Conservation (phyloP, 1,284 basidiomycete genomes). For the Cystobasidium pallidum region DNA sequence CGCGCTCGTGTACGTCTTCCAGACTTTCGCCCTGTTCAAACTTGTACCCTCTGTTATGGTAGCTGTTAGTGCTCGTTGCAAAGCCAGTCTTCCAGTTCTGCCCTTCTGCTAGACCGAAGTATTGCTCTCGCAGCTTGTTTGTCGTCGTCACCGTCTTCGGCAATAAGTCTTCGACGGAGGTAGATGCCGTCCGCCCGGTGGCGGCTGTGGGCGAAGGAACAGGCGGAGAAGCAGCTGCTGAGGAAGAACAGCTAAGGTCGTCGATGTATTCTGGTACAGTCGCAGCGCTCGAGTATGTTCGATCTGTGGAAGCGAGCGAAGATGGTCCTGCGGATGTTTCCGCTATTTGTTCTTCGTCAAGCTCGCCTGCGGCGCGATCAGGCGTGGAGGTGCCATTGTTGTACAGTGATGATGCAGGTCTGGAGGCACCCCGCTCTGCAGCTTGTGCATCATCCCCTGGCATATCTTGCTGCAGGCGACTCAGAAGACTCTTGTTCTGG, state of each 20-base stretch:
- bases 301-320: slow-evolving; percentile 20
- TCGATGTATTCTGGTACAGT: slow-evolving; percentile 25
- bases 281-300: background rate
- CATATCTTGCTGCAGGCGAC: slow-evolving; percentile 55
- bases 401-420: slow-evolving; percentile 1
- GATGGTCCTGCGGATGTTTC: slow-evolving; percentile 34
- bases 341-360: slow-evolving; percentile 18
- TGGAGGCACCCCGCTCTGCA: background rate
- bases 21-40: slow-evolving; percentile 75
- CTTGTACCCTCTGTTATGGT: slow-evolving; percentile 61
- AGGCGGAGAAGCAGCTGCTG: slow-evolving; percentile 41
- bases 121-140: slow-evolving; percentile 57
- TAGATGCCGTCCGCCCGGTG: background rate
- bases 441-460: background rate
- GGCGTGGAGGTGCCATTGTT: slow-evolving; percentile 11
- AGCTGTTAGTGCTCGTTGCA: slow-evolving; percentile 48
- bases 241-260: slow-evolving; percentile 40
- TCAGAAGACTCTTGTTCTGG: slow-evolving; percentile 60
- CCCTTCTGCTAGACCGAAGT: slow-evolving; percentile 71
- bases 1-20: slow-evolving; percentile 68
- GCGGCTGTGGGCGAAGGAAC: slow-evolving; percentile 24
- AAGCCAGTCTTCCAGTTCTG: slow-evolving; percentile 50
- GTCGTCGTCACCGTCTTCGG: slow-evolving; percentile 58
- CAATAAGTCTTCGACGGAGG: slow-evolving; percentile 7
- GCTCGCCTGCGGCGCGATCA: slow-evolving; percentile 12